Conservation (phyloP, 345 rosid species). For the Clarkia xantiana region DNA sequence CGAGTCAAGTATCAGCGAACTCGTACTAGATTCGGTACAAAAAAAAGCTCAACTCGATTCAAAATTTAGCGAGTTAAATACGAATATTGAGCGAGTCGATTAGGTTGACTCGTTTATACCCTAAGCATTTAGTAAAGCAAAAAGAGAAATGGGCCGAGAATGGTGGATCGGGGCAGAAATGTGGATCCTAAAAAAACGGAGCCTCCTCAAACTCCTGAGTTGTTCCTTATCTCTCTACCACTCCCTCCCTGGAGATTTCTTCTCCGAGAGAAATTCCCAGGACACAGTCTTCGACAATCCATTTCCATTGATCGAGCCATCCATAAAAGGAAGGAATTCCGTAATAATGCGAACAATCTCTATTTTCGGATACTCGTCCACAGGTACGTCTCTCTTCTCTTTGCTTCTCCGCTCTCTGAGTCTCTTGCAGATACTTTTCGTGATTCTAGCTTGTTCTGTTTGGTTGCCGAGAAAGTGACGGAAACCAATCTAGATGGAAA, state of each 20-base stretch:
- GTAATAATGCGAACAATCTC: background rate
- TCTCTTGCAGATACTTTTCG: background rate
- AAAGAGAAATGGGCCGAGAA: too few relatives aligned
- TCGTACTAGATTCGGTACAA: too few relatives aligned
- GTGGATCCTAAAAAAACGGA: too few relatives aligned
- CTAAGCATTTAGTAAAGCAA: too few relatives aligned
- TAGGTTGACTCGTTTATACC: too few relatives aligned
- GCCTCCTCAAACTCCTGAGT: background rate
- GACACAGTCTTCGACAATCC: background rate
- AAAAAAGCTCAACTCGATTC: too few relatives aligned
- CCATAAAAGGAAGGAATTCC: background rate
- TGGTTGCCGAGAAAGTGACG: background rate
- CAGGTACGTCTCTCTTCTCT: conserved; percentile 3
- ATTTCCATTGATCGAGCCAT: background rate
- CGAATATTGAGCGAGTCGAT: too few relatives aligned
- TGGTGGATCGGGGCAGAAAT: too few relatives aligned
- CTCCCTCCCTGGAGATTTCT: background rate
- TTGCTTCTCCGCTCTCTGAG: conserved; percentile 4
- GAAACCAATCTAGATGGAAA: background rate
- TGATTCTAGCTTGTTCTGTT: background rate
- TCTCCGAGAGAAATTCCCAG: background rate
- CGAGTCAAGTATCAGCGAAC: too few relatives aligned
- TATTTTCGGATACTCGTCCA: background rate
- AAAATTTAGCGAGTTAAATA: too few relatives aligned
- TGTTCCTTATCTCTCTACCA: conserved; percentile 2